Percentiles rank a stretch among this genome's conserved stretches.
Conservation (phyloP, 1,284 basidiomycete species). For the Ustilago nuda region DNA sequence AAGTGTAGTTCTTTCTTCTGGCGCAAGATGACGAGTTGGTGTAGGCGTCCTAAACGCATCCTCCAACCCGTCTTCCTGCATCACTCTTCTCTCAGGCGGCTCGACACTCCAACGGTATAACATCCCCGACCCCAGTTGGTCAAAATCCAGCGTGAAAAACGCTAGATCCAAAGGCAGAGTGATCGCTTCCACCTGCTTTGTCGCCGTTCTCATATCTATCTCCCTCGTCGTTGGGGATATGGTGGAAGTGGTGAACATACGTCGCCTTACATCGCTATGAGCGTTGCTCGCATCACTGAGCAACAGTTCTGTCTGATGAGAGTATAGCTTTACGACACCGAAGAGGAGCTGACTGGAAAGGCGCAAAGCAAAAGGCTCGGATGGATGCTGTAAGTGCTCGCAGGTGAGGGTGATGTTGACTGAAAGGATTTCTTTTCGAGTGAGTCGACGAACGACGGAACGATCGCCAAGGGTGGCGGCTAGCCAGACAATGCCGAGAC, state of each 20-base stretch:
- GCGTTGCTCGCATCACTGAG: slow-evolving; percentile 35
- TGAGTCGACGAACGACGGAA: slow-evolving; percentile 42
- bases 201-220: slow-evolving; percentile 44
- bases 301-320: slow-evolving; percentile 39
- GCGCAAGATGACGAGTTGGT: slow-evolving; percentile 27
- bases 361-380: slow-evolving; percentile 58
- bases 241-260: slow-evolving; percentile 4
- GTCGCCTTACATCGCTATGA: slow-evolving; percentile 38
- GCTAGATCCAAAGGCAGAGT: slow-evolving; percentile 37
- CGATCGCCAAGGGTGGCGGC: slow-evolving; percentile 58
- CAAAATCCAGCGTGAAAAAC: slow-evolving; percentile 50
- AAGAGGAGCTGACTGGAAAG: slow-evolving; percentile 57
- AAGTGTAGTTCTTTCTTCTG: slow-evolving; percentile 43
- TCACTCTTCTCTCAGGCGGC: slow-evolving; percentile 4
- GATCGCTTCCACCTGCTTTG: slow-evolving; percentile 28
- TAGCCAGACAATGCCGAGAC: slow-evolving; percentile 63
- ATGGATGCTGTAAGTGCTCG: slow-evolving; percentile 32
- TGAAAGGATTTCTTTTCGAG: slow-evolving; percentile 40
- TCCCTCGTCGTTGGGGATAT: background rate
- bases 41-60: slow-evolving; percentile 36
- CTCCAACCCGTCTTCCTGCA: background rate
- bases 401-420: slow-evolving; percentile 49
- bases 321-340: slow-evolving; percentile 56
- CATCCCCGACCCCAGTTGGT: slow-evolving; percentile 10
- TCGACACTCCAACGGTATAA: slow-evolving; percentile 24